Evolutionary conservation across 164 flowering plant genomes (phyloP), one percentile per base, ranked within the genome.

Genomic region (Malania oleifera): DNA sequence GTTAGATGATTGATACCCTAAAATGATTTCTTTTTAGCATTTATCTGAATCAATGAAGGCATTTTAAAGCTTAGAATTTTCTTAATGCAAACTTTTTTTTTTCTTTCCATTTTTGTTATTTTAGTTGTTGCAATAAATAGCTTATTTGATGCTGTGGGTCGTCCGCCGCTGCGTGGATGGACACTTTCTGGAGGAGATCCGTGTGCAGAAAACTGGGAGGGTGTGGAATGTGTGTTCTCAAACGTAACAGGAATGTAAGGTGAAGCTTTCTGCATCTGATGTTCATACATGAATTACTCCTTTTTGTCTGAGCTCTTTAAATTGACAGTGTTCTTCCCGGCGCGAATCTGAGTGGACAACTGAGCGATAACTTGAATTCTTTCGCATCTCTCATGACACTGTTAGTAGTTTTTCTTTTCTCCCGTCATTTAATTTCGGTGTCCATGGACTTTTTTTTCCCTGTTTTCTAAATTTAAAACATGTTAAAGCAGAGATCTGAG

Each of bases 131-230:
- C 87, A 6, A 78, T 88, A 41, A 84, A 83, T 59, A 68, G 63
- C 69, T 73, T 95, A 62, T 84, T 78, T 63, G 69, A 63, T 57
- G 69, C 95, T 55, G 57, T 95, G 56, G 86, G 82, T 19, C 64
- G 56, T 28, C 99, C 97, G 25, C 63, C 77, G 26, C 81, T 91
- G 56, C 76, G 58, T 47, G 91, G 93, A 40, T 95, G 97, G 97
- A 25, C 76, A 54, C 67, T 81, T 19, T 37, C 55, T 55, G 99
- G 89, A 58, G 96, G 92, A 34, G 97, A 95, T 74, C 99, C 99
- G 0, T 95, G 99, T 67, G 63, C 54, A 13, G 89, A 83, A 29
- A 25, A 35, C n/a, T 95, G 99, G 99, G 84, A 78, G 68, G 97
- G 99, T 0, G 88, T 95, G 15, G 60, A 53, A 12, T 91, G 97